Evolutionary conservation across 2,329 filamentous ascomycete genomes (phyloP).

Genomic region (Leptodontidium sp.): DNA sequence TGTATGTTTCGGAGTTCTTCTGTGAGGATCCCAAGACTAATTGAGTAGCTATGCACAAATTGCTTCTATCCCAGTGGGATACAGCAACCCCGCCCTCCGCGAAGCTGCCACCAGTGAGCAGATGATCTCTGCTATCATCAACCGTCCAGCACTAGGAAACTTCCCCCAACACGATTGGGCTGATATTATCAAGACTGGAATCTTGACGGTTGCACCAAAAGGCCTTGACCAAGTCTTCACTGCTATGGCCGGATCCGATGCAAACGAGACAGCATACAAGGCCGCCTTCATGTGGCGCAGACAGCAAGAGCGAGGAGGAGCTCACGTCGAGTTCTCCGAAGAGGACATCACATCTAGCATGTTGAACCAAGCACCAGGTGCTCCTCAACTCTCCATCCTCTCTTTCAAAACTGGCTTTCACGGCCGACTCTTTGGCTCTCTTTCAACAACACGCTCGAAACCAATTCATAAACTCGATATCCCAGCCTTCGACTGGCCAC

Average conservation of each 20-base stretch:
- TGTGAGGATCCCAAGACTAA: slow-evolving; percentile 25
- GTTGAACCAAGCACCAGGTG: slow-evolving; percentile 76
- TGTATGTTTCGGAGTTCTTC: slow-evolving; percentile 48
- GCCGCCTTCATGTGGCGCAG: slow-evolving; percentile 85
- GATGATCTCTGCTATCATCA: slow-evolving; percentile 78
- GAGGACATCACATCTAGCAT: slow-evolving; percentile 74
- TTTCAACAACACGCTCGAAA: slow-evolving; percentile 83
- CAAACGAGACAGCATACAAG: slow-evolving; percentile 87
- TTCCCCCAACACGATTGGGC: slow-evolving; percentile 82
- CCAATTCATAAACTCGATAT: slow-evolving; percentile 88
- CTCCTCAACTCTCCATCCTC: slow-evolving; percentile 78
- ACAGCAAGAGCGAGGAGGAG: slow-evolving; percentile 71
- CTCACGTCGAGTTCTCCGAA: slow-evolving; percentile 72
- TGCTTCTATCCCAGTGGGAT: slow-evolving; percentile 83
- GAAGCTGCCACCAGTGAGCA: slow-evolving; percentile 72
- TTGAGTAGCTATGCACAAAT: slow-evolving; percentile 75
- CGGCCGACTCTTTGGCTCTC: slow-evolving; percentile 79
- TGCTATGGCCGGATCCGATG: slow-evolving; percentile 79
- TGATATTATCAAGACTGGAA: slow-evolving; percentile 73
- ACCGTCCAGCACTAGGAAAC: slow-evolving; percentile 81
- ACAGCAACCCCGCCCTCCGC: slow-evolving; percentile 77
- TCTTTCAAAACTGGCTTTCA: slow-evolving; percentile 83
- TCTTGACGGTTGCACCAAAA: slow-evolving; percentile 76
- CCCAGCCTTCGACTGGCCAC: slow-evolving; percentile 87
- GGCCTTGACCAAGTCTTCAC: slow-evolving; percentile 84